These are phyloP conservation scores for Ogataea wickerhamii DNA, from an alignment of 805 yeast genomes.

Conservation along the genomic window DNA sequence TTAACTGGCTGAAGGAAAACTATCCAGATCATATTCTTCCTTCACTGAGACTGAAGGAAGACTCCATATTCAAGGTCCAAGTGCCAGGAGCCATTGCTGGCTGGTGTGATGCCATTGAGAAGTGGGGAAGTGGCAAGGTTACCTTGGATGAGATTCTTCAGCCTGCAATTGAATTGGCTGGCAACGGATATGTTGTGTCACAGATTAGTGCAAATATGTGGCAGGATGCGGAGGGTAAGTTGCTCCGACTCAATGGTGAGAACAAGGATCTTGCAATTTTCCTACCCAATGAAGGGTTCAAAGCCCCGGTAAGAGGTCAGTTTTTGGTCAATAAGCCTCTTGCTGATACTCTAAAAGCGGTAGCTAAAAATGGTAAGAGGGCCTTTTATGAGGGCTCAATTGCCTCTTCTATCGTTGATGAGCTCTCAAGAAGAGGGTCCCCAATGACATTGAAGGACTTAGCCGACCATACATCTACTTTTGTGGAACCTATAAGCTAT, in stretches of 20 bases:
- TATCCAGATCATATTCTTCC: conserved; percentile 41
- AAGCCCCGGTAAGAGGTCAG: conserved; percentile 59
- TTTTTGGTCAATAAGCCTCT: conserved; percentile 47
- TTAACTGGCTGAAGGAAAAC: conserved; percentile 44
- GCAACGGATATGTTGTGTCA: conserved; percentile 61
- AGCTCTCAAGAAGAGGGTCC: conserved; percentile 52
- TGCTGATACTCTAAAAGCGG: conserved; percentile 48
- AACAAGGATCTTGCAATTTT: conserved; percentile 30
- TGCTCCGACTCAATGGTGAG: conserved; percentile 35
- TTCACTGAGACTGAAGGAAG: conserved; percentile 43
- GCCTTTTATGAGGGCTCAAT: conserved; percentile 72
- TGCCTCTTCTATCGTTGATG: conserved; percentile 60
- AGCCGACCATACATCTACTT: conserved; percentile 51
- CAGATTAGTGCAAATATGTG: conserved; percentile 54
- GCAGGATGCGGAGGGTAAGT: conserved; percentile 37
- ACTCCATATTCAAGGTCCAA: conserved; percentile 57
- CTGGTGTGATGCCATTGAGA: conserved; percentile 65
- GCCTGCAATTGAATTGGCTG: conserved; percentile 69
- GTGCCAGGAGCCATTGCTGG: conserved; percentile 83
- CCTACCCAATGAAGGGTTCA: conserved; percentile 32
- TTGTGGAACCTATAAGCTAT: conserved; percentile 60
- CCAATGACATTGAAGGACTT: conserved; percentile 55
- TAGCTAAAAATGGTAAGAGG: conserved; percentile 55
- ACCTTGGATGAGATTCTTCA: conserved; percentile 52
- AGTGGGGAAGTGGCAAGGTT: conserved; percentile 72